Evolutionary conservation across 805 yeast species (phyloP).

Genomic region (Hanseniaspora vineae): DNA sequence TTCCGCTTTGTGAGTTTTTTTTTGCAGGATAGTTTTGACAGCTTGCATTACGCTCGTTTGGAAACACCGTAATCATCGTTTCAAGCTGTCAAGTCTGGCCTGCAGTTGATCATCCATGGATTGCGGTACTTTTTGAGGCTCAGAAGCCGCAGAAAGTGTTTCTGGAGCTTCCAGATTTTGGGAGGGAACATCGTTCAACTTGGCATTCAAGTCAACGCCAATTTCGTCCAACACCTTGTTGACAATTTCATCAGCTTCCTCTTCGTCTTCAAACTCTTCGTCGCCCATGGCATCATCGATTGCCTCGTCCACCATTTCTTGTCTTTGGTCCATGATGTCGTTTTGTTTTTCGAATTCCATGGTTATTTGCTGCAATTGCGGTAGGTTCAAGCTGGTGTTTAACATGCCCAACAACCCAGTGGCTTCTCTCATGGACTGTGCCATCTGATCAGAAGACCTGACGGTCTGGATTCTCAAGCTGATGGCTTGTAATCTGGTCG

Average conservation of each 20-base stretch:
- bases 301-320: slow-evolving; percentile 97
- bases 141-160: slow-evolving; percentile 9
- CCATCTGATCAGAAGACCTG: slow-evolving; percentile 90
- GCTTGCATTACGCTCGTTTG: no score
- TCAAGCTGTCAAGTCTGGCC: slow-evolving; percentile 74
- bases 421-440: slow-evolving; percentile 88
- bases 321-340: slow-evolving; percentile 96
- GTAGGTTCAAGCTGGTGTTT: slow-evolving; percentile 85
- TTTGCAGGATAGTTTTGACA: no score
- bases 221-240: slow-evolving; percentile 89
- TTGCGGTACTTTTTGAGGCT: slow-evolving; percentile 36
- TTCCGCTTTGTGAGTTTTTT: no score
- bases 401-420: slow-evolving; percentile 71
- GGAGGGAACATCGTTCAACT: slow-evolving; percentile 35
- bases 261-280: slow-evolving; percentile 76
- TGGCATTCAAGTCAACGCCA: slow-evolving; percentile 65
- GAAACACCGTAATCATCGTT: slow-evolving; percentile 26
- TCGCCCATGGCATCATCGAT: slow-evolving; percentile 87
- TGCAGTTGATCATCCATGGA: slow-evolving; percentile 77
- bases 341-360: slow-evolving; percentile 92
- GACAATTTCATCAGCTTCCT: slow-evolving; percentile 84
- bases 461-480: slow-evolving; percentile 84
- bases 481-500: slow-evolving; percentile 91
- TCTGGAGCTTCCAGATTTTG: slow-evolving; percentile 13
- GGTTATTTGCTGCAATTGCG: slow-evolving; percentile 76